Evolutionary conservation across 495 filamentous ascomycete species (phyloP).

Genomic region (Penicillium egyptiacum): DNA sequence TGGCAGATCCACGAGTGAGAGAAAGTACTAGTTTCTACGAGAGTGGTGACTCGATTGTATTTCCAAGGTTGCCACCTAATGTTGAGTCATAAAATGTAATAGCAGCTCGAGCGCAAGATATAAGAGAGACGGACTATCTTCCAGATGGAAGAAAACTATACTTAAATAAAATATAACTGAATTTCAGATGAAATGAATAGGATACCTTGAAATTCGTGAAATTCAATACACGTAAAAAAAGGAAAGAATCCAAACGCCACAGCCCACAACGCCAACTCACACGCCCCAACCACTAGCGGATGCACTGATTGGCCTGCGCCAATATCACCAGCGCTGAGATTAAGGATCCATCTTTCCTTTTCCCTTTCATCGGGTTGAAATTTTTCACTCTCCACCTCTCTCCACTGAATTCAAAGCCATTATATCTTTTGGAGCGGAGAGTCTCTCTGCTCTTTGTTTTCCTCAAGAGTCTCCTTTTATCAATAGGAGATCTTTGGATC

Average conservation of each 20-base stretch:
- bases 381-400: conserved; percentile 26
- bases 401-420: conserved; percentile 17
- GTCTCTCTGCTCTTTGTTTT: conserved; percentile 10
- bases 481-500: conserved; percentile 13
- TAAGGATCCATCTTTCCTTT: conserved; percentile 14
- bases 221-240: conserved; percentile 20
- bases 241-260: conserved; percentile 17
- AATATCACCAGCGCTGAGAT: conserved; percentile 10
- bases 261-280: conserved; percentile 17
- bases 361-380: conserved; percentile 25
- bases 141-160: not conserved
- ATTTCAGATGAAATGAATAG: conserved; percentile 5
- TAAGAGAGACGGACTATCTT: not conserved
- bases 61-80: not conserved
- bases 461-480: not conserved
- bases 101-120: not conserved
- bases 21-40: conserved; percentile 7
- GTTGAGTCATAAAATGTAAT: conserved; percentile 6
- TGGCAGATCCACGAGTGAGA: not conserved
- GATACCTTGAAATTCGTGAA: conserved; percentile 13
- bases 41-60: conserved; percentile 1
- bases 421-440: conserved; percentile 12
- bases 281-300: conserved; percentile 14
- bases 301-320: conserved; percentile 12
- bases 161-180: not conserved